These are phyloP conservation scores for Fraxinus nigra DNA, from an alignment of 305 asterid genomes.

Conservation along the genomic window DNA sequence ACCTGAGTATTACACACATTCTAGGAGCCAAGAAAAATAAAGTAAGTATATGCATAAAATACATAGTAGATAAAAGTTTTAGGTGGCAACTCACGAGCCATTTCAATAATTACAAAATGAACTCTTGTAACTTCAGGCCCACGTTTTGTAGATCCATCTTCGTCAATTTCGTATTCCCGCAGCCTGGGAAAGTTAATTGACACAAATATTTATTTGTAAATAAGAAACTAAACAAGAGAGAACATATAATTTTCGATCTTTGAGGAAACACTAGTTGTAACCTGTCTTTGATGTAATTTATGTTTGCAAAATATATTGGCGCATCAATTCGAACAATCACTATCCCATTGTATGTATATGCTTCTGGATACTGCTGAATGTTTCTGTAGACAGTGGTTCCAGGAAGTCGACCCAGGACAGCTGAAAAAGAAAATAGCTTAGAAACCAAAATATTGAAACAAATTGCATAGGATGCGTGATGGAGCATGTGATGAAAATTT, in stretches of 20 bases:
- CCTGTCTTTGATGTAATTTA: slow-evolving; percentile 93
- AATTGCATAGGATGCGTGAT: neutral
- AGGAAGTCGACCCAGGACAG: slow-evolving; percentile 95
- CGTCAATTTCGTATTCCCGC: slow-evolving; percentile 76
- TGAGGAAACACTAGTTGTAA: slow-evolving; percentile 19
- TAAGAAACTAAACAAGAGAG: neutral
- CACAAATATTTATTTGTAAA: neutral
- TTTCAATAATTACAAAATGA: slow-evolving; percentile 79
- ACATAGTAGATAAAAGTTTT: slow-evolving; percentile 16
- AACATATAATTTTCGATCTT: neutral
- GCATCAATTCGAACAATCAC: slow-evolving; percentile 96
- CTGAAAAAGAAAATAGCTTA: slow-evolving; percentile 44
- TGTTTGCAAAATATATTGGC: slow-evolving; percentile 94
- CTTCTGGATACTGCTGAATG: slow-evolving; percentile 91
- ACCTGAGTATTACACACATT: neutral
- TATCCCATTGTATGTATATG: slow-evolving; percentile 92
- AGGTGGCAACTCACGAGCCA: slow-evolving; percentile 85
- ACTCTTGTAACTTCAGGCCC: slow-evolving; percentile 88
- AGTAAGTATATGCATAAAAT: slow-evolving; percentile 1
- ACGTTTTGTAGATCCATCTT: slow-evolving; percentile 54
- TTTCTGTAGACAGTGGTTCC: slow-evolving; percentile 95
- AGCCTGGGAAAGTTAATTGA: slow-evolving; percentile 44
- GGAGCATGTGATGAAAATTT: neutral
- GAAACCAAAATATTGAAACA: neutral
- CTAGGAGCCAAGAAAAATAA: neutral